A percentile compares a stretch with the other conserved stretches of the same genome.
Conservation (phyloP, 2,329 filamentous ascomycete species). For the Kalaharituber pfeilii region DNA sequence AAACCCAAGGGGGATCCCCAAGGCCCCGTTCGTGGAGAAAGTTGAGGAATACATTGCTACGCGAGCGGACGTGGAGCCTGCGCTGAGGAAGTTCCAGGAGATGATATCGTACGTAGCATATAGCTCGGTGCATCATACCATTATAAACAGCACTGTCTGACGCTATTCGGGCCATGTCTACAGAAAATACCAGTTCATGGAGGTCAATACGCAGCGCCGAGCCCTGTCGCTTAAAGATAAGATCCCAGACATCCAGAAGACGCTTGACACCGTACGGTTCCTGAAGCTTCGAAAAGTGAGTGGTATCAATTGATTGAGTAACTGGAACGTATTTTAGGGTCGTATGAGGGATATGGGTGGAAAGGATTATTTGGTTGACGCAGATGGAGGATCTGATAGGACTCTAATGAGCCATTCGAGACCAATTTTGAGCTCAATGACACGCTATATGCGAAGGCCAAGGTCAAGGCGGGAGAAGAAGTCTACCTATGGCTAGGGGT, state of each 20-base stretch:
- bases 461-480: slow-evolving; percentile 66
- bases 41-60: slow-evolving; percentile 75
- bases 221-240: slow-evolving; percentile 74
- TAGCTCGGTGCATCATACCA: slow-evolving; percentile 26
- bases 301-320: not conserved
- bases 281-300: slow-evolving; percentile 56
- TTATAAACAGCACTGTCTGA: slow-evolving; percentile 1
- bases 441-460: slow-evolving; percentile 78
- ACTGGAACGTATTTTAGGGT: not conserved
- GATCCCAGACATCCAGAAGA: slow-evolving; percentile 94
- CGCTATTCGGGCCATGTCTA: not conserved
- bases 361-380: too few relatives aligned
- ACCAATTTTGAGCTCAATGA: slow-evolving; percentile 95
- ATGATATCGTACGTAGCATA: slow-evolving; percentile 66
- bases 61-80: slow-evolving; percentile 61
- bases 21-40: slow-evolving; percentile 70
- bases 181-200: slow-evolving; percentile 96
- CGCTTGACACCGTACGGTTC: slow-evolving; percentile 77
- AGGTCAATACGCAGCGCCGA: slow-evolving; percentile 74
- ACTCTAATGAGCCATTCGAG: slow-evolving; percentile 51
- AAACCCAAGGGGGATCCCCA: slow-evolving; percentile 69
- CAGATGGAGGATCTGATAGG: slow-evolving; percentile 28
- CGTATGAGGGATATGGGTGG: slow-evolving; percentile 8
- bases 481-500: slow-evolving; percentile 96
- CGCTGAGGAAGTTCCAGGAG: slow-evolving; percentile 70